These are phyloP conservation scores for Haplographium delicatum DNA, from an alignment of 495 filamentous ascomycete genomes.

Conservation along the genomic window DNA sequence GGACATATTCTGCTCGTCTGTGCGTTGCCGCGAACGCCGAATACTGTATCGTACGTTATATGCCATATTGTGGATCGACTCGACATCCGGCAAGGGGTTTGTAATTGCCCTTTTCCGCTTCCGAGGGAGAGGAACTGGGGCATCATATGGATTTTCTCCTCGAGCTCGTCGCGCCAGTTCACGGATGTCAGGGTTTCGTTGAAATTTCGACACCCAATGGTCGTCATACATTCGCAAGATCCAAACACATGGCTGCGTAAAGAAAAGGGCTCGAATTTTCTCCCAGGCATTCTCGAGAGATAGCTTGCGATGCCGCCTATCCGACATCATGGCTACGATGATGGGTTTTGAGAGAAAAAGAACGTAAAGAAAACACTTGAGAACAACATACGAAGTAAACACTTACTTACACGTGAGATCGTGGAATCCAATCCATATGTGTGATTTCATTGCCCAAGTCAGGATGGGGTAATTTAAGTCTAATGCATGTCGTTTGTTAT, in stretches of 20 bases:
- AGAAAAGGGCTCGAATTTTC: not conserved
- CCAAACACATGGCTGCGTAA: slow-evolving; percentile 14
- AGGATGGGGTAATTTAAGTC: too few relatives aligned
- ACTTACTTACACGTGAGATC: not conserved
- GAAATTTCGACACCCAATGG: slow-evolving; percentile 3
- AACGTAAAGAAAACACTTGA: too few relatives aligned
- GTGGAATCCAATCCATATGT: too few relatives aligned
- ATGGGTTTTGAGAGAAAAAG: too few relatives aligned
- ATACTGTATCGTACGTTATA: slow-evolving; percentile 18
- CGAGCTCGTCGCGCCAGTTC: slow-evolving; percentile 2
- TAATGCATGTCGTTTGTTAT: too few relatives aligned
- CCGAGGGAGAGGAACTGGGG: slow-evolving; percentile 11
- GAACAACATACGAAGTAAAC: not conserved
- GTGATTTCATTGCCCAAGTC: too few relatives aligned
- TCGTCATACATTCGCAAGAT: slow-evolving; percentile 16
- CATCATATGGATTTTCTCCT: slow-evolving; percentile 9
- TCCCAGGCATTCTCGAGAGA: not conserved
- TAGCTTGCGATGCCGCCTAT: not conserved
- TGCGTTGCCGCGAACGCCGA: slow-evolving; percentile 13
- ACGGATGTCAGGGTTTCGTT: slow-evolving; percentile 12
- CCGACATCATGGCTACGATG: too few relatives aligned
- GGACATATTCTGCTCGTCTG: slow-evolving; percentile 9
- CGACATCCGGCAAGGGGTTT: slow-evolving; percentile 10
- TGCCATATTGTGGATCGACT: not conserved
- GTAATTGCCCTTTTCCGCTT: slow-evolving; percentile 18